phyloP scores from a whole-genome alignment of 257 asterid species.

The Striga asiatica region DNA sequence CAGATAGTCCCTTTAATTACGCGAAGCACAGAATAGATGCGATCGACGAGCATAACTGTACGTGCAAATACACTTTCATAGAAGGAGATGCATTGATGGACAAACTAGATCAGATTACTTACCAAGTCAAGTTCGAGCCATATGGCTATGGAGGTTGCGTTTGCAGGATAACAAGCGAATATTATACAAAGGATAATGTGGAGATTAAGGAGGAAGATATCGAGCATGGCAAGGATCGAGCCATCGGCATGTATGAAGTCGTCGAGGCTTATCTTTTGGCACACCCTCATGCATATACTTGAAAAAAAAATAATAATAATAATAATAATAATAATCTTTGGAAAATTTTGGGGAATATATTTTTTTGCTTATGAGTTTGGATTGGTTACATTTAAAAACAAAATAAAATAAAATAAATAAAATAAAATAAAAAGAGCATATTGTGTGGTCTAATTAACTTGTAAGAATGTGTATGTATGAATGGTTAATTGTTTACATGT shows the following conservation, averaged over 20 bases:
- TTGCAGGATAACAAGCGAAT: conserved; percentile 32
- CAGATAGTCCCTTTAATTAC: conserved; percentile 38
- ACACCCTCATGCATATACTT: conserved; percentile 30
- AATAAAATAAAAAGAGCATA: too few species aligned
- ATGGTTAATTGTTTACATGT: too few species aligned
- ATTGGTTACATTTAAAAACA: too few species aligned
- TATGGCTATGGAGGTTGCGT: conserved; percentile 43
- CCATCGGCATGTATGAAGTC: conserved; percentile 27
- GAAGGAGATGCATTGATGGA: conserved; percentile 54
- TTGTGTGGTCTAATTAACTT: too few species aligned
- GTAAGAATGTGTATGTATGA: too few species aligned
- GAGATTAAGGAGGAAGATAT: conserved; percentile 44
- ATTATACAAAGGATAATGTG: conserved; percentile 22
- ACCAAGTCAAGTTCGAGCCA: conserved; percentile 42
- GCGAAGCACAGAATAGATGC: conserved; percentile 50
- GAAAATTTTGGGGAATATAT: too few species aligned
- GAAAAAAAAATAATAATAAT: too few species aligned
- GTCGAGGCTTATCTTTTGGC: conserved; percentile 42
- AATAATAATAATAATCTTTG: too few species aligned
- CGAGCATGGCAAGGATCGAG: conserved; percentile 35
- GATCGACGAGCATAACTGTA: conserved; percentile 29
- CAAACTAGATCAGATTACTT: conserved; percentile 32
- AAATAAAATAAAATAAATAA: too few species aligned
- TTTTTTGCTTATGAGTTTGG: too few species aligned
- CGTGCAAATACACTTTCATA: conserved; percentile 32